These are phyloP conservation scores for Prinsepia uniflora DNA, from an alignment of 306 rosid species.

Conservation along the genomic window DNA sequence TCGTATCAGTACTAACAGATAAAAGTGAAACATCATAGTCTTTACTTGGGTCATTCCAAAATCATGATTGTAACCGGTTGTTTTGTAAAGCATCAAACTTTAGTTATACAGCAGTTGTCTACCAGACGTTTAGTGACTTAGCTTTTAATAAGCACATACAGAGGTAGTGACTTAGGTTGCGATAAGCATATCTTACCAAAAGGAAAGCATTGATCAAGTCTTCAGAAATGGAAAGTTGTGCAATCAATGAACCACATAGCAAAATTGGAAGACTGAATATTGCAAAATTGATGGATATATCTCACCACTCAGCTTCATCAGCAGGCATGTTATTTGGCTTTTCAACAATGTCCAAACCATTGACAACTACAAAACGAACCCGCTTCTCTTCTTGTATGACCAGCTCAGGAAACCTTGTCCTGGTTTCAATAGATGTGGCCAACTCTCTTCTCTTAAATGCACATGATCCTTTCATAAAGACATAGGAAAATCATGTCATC, in stretches of 20 bases:
- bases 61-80: no score
- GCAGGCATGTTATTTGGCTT: constrained; percentile 59
- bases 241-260: neutral
- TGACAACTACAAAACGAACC: constrained; percentile 91
- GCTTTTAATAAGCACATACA: neutral
- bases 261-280: neutral
- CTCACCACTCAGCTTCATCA: constrained; percentile 85
- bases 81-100: no score
- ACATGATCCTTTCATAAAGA: constrained; percentile 49
- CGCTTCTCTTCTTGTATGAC: constrained; percentile 96
- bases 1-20: neutral
- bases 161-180: neutral
- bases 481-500: constrained; percentile 8
- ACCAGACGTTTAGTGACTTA: neutral
- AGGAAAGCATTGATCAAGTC: neutral
- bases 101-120: no score
- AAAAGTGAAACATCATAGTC: no score
- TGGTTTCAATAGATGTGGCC: constrained; percentile 88
- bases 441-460: constrained; percentile 86
- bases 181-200: neutral
- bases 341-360: constrained; percentile 82
- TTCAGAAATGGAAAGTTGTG: neutral
- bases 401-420: constrained; percentile 88
- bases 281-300: constrained; percentile 3
- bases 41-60: no score